Evolutionary conservation across 345 rosid genomes (phyloP), one percentile per base, ranked within the genome.

Genomic region (Theobroma cacao): DNA sequence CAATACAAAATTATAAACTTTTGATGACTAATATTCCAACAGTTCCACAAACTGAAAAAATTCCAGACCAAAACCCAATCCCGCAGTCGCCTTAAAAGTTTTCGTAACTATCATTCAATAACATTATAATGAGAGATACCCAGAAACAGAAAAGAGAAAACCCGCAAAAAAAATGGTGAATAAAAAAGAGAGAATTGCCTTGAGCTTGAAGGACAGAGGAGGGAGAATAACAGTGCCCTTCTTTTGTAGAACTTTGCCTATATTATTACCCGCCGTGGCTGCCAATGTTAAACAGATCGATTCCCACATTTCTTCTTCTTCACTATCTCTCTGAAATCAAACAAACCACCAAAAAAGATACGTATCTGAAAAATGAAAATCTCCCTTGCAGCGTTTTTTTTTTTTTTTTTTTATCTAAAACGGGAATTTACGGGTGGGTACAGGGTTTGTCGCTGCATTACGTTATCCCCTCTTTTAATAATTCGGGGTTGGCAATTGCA

Each of bases 191-290:
- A 10, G 33, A 40, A 50, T 79, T 38, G 75, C 99, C 99, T 95
- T 93, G 81, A 95, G 92, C 89, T 94, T 96, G 87, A 96, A 91
- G 69, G 99, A 96, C 78, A 94, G 97, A 80, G 98, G 99, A 74
- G 98, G 98, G 34, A 96, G 89, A 79, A 96, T 94, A 36, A 96
- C 85, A 79, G 98, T 91, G 86, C 99, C 99, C 80, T 94, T 96
- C 86, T 96, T 96, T 88, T 94, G 99, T 3, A 94, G 91, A 82
- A 94, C 97, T 72, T 94, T 92, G 77, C 98, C 99, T 79, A 96
- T 92, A 65, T 94, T 96, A 84, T 94, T 96, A 60, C 99, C 99
- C 76, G 98, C 98, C 79, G 99, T 91, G 58, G 98, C 99, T 17
- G 92, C 97, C 75, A 96, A 76, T 70, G 99, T 96, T 60, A 94